Percentiles rank a stretch among this genome's conserved stretches.
phyloP scores from a whole-genome alignment of 768 basidiomycete genomes.

The Mycena vulgaris region DNA sequence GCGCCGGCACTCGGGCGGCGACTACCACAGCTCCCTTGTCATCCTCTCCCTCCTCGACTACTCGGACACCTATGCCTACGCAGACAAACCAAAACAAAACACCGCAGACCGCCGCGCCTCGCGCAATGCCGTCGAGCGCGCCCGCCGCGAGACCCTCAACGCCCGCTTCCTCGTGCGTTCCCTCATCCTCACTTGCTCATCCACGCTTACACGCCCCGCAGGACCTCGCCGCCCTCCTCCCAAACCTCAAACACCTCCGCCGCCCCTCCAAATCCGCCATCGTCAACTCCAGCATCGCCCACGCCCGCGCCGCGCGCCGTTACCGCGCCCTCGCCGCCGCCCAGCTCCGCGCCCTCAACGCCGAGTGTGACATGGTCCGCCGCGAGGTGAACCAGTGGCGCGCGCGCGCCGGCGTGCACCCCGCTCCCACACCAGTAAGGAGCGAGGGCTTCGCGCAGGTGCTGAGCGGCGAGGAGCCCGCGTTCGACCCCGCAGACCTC shows the following conservation, averaged over 20 bases:
- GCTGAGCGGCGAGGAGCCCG: constrained; percentile 63
- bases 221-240: constrained; percentile 79
- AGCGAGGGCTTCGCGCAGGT: constrained; percentile 67
- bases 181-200: constrained; percentile 46
- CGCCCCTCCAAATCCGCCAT: constrained; percentile 85
- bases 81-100: constrained; percentile 50
- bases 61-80: constrained; percentile 22
- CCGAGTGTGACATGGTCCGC: constrained; percentile 46
- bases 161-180: constrained; percentile 68
- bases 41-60: constrained; percentile 36
- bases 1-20: neutral
- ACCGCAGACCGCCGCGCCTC: constrained; percentile 85
- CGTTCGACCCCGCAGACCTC: constrained; percentile 59
- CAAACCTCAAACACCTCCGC: constrained; percentile 77
- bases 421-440: constrained; percentile 56
- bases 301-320: constrained; percentile 72
- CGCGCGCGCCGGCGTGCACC: constrained; percentile 28
- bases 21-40: constrained; percentile 23
- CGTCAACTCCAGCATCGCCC: constrained; percentile 83
- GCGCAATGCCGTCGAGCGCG: constrained; percentile 86
- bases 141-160: constrained; percentile 81
- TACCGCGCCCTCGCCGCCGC: constrained; percentile 72
- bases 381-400: constrained; percentile 40
- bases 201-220: constrained; percentile 37
- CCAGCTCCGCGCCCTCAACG: constrained; percentile 59